A percentile compares a stretch with the other conserved stretches of the same genome.
phyloP scores from a whole-genome alignment of 495 filamentous ascomycete genomes.

The Hypoxylon cercidicola region DNA sequence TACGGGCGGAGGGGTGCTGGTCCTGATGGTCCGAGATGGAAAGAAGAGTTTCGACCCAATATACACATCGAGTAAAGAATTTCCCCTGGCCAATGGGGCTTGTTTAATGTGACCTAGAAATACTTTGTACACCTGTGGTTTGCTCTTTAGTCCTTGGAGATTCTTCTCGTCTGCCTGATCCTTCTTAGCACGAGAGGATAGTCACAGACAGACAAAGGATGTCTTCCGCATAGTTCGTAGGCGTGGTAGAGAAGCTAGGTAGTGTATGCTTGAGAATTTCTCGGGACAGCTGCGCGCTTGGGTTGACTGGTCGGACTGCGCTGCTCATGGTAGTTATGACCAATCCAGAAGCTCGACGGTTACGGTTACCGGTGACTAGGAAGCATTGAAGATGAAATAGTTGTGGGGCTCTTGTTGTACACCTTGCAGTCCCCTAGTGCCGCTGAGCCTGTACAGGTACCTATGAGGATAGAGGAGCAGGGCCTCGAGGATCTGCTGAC shows the following conservation, averaged over 20 bases:
- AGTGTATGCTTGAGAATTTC: conserved; percentile 25
- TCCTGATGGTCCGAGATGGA: conserved; percentile 26
- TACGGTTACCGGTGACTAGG: conserved; percentile 40
- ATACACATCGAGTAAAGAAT: conserved; percentile 31
- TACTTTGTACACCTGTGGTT: conserved; percentile 28
- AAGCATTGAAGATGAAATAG: conserved; percentile 43
- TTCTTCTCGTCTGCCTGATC: conserved; percentile 21
- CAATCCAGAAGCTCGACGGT: conserved; percentile 41
- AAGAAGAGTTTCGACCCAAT: conserved; percentile 33
- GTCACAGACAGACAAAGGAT: conserved; percentile 30
- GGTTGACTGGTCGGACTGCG: conserved; percentile 31
- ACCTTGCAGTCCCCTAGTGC: conserved; percentile 44
- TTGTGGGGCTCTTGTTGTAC: conserved; percentile 46
- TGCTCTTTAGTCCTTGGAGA: conserved; percentile 12
- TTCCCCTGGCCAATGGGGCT: conserved; percentile 32
- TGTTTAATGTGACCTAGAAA: conserved; percentile 25
- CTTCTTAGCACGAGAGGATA: conserved; percentile 22
- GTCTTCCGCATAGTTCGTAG: conserved; percentile 26
- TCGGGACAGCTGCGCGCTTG: conserved; percentile 31
- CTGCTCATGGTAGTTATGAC: conserved; percentile 37
- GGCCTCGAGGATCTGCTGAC: conserved; percentile 49
- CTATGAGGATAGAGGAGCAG: conserved; percentile 39
- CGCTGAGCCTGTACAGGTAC: conserved; percentile 31
- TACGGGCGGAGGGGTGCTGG: conserved; percentile 24
- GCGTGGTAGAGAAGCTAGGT: conserved; percentile 23